phyloP scores from a whole-genome alignment of 1,139 yeast genomes.

The Saccharomycopsis hybrid region DNA sequence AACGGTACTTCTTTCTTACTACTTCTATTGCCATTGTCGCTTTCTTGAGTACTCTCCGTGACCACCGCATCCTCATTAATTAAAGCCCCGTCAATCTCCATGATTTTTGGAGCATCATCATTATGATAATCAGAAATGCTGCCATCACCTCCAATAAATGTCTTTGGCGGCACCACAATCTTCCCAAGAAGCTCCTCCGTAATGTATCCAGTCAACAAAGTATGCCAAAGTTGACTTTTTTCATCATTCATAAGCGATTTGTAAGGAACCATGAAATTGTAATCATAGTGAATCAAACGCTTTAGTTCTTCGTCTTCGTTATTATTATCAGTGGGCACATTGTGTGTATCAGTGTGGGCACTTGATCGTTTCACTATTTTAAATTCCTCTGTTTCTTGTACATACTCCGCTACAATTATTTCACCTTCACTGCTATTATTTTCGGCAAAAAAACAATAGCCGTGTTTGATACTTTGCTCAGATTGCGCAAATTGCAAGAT shows the following conservation, averaged over 20 bases:
- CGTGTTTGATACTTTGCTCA: constrained; percentile 8
- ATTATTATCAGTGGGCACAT: too few relatives aligned
- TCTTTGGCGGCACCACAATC: not conserved
- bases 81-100: too few relatives aligned
- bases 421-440: not conserved
- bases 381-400: too few relatives aligned
- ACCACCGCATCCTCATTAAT: too few relatives aligned
- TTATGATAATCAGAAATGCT: not conserved
- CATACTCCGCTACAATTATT: not conserved
- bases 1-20: too few relatives aligned
- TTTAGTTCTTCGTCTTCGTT: not conserved
- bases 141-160: too few relatives aligned
- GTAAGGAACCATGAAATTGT: constrained; percentile 4
- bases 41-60: too few relatives aligned
- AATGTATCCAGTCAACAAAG: not conserved
- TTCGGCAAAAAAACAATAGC: constrained; percentile 1
- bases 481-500: constrained; percentile 29
- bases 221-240: not conserved
- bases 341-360: too few relatives aligned
- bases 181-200: not conserved
- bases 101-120: too few relatives aligned
- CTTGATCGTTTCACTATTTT: too few relatives aligned
- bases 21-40: too few relatives aligned
- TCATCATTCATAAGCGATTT: not conserved
- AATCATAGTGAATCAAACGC: too few relatives aligned